These are phyloP conservation scores for Fusarium luffae DNA, from an alignment of 2,329 filamentous ascomycete genomes.

Conservation along the genomic window DNA sequence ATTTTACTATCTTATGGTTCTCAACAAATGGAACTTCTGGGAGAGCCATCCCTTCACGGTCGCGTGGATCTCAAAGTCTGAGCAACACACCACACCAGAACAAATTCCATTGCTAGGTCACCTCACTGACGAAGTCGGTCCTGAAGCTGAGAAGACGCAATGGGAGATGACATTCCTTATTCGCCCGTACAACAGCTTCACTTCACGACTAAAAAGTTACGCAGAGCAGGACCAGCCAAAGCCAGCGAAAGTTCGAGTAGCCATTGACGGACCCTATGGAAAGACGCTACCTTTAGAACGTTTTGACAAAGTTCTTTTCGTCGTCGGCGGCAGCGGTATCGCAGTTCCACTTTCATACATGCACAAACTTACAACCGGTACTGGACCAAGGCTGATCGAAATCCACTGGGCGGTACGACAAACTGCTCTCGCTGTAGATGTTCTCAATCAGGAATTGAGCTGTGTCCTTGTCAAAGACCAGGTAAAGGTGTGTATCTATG, in stretches of 20 bases:
- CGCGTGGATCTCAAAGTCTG: constrained; percentile 45
- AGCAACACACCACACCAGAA: background rate
- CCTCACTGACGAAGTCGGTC: rapidly evolving
- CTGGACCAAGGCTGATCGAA: background rate
- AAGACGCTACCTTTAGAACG: background rate
- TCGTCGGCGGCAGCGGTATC: constrained; percentile 18
- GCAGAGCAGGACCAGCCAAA: background rate
- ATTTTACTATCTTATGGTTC: constrained; percentile 58
- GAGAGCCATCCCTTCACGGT: constrained; percentile 64
- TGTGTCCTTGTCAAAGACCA: background rate
- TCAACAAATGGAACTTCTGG: constrained; percentile 54
- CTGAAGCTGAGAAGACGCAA: background rate
- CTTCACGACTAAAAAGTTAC: constrained; percentile 23
- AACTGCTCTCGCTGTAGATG: background rate
- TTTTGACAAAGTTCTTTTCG: background rate
- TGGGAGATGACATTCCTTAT: constrained; percentile 56
- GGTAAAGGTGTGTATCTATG: background rate
- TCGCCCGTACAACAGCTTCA: constrained; percentile 59
- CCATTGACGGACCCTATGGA: constrained; percentile 11
- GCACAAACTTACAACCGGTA: background rate
- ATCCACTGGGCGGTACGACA: constrained; percentile 22
- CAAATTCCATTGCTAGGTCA: background rate
- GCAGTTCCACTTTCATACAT: constrained; percentile 12
- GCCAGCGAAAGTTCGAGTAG: background rate
- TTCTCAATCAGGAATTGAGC: background rate